A percentile compares a stretch with the other conserved stretches of the same genome.
phyloP scores from a whole-genome alignment of 495 filamentous ascomycete genomes.

The Annulohypoxylon maeteangense region DNA sequence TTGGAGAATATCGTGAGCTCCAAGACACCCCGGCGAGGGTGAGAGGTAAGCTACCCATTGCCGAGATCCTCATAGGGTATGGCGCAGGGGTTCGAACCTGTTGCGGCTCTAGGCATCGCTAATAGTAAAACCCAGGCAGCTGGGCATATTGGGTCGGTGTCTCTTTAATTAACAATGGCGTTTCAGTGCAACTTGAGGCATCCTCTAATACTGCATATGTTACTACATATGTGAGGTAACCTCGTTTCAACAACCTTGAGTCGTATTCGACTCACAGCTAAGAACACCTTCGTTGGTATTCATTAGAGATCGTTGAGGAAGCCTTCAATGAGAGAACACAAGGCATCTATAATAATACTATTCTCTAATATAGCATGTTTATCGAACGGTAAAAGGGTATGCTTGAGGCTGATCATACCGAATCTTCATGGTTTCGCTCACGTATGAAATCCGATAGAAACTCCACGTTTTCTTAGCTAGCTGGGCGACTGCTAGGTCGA shows the following conservation, averaged over 20 bases:
- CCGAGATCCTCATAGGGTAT: slow-evolving; percentile 34
- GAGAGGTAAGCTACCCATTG: slow-evolving; percentile 16
- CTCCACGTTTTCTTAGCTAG: slow-evolving; percentile 1
- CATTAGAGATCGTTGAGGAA: neutral
- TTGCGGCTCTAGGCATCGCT: slow-evolving; percentile 42
- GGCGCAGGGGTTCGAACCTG: slow-evolving; percentile 30
- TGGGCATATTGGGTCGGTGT: slow-evolving; percentile 9
- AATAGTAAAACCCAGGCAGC: slow-evolving; percentile 15
- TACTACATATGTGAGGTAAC: slow-evolving; percentile 5
- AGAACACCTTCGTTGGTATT: neutral
- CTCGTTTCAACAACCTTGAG: neutral
- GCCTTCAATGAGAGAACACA: neutral
- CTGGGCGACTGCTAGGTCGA: slow-evolving; percentile 12
- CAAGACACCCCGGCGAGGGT: slow-evolving; percentile 16
- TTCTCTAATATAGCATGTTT: slow-evolving; percentile 14
- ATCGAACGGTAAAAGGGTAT: neutral
- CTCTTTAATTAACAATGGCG: slow-evolving; percentile 26
- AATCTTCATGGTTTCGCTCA: slow-evolving; percentile 17
- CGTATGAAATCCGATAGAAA: slow-evolving; percentile 20
- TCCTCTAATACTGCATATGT: neutral
- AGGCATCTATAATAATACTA: neutral
- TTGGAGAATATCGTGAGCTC: slow-evolving; percentile 33
- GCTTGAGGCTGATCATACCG: slow-evolving; percentile 5
- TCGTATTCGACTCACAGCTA: neutral
- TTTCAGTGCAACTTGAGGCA: slow-evolving; percentile 24